phyloP scores from a whole-genome alignment of 257 asterid genomes.

The Capsicum chinense region DNA sequence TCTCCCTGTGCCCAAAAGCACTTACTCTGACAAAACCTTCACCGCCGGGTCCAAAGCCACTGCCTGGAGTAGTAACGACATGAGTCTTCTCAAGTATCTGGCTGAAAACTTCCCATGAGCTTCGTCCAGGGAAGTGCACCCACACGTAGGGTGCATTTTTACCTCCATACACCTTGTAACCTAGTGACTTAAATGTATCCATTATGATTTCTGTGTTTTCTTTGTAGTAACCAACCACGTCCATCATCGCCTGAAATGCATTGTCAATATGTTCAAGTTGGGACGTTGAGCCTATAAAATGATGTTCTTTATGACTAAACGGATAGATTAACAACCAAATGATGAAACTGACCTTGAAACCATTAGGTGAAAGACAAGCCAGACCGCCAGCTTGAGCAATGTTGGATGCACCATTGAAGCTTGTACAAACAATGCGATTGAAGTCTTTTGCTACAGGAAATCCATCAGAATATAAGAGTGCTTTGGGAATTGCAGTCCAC shows the following conservation, averaged over 20 bases:
- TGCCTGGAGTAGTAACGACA: constrained; percentile 93
- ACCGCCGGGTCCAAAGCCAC: constrained; percentile 98
- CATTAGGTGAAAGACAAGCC: constrained; percentile 86
- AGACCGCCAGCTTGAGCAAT: constrained; percentile 96
- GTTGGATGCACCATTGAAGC: constrained; percentile 95
- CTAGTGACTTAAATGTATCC: constrained; percentile 84
- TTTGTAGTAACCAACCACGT: constrained; percentile 87
- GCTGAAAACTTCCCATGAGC: constrained; percentile 96
- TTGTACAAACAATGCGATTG: constrained; percentile 91
- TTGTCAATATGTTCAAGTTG: background rate
- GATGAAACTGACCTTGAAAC: constrained; percentile 68
- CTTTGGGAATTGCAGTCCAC: constrained; percentile 93
- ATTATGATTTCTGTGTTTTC: constrained; percentile 84
- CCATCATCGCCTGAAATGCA: constrained; percentile 84
- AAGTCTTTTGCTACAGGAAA: constrained; percentile 93
- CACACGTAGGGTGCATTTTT: constrained; percentile 93
- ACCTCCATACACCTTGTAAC: constrained; percentile 97
- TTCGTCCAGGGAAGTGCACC: constrained; percentile 87
- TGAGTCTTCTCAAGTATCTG: constrained; percentile 96
- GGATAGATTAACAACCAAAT: background rate
- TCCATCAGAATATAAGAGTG: constrained; percentile 84
- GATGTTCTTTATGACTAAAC: background rate
- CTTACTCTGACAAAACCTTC: constrained; percentile 94
- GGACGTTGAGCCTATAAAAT: background rate
- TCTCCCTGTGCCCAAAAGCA: constrained; percentile 88